Conservation (phyloP, 2,329 filamentous ascomycete genomes). For the Cadophora sp. region DNA sequence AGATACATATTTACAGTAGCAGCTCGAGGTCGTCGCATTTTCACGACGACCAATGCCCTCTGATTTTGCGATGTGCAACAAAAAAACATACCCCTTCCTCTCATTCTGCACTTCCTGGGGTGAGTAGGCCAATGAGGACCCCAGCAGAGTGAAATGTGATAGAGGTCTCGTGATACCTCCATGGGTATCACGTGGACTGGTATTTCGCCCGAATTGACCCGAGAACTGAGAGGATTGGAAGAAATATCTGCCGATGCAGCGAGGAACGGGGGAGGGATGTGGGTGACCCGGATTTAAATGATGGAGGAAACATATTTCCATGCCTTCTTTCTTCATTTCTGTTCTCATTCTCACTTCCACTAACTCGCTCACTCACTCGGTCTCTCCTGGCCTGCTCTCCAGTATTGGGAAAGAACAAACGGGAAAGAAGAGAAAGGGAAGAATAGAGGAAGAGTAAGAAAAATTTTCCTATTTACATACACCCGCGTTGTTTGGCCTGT, state of each 20-base stretch:
- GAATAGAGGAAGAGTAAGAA: background rate
- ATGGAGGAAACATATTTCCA: too few species aligned
- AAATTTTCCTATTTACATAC: constrained; percentile 26
- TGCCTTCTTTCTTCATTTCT: too few species aligned
- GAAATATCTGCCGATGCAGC: constrained; percentile 20
- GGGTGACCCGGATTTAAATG: background rate
- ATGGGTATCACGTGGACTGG: background rate
- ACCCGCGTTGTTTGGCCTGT: constrained; percentile 21
- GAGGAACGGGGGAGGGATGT: background rate
- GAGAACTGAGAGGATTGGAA: background rate
- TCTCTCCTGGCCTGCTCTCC: background rate
- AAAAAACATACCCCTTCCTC: background rate
- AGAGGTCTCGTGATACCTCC: background rate
- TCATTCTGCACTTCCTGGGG: constrained; percentile 2
- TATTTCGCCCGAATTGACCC: background rate
- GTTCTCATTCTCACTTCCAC: too few species aligned
- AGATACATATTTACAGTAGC: too few species aligned
- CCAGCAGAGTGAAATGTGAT: background rate
- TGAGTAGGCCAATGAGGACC: background rate
- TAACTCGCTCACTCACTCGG: too few species aligned
- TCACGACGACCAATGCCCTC: constrained; percentile 21
- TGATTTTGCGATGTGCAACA: constrained; percentile 34
- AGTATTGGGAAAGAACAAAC: background rate
- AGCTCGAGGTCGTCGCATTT: background rate
- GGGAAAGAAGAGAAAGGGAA: background rate